These are phyloP conservation scores for Onygenales sp. DNA, from an alignment of 2,329 filamentous ascomycete genomes.

Conservation along the genomic window DNA sequence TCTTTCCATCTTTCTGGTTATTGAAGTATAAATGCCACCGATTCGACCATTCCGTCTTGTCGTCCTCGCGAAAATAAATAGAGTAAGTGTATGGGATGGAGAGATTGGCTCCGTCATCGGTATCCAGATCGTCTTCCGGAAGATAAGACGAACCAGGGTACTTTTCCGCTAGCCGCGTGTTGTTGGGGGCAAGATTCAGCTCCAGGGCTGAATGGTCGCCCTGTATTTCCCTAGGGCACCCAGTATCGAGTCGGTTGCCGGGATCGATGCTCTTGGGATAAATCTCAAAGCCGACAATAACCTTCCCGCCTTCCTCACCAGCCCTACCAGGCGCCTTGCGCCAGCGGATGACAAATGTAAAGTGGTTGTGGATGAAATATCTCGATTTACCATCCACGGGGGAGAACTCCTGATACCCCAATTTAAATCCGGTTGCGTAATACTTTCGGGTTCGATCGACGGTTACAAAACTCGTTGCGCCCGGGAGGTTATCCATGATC, in stretches of 20 bases:
- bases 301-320: conserved; percentile 62
- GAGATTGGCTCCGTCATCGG: conserved; percentile 56
- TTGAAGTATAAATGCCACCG: conserved; percentile 87
- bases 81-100: conserved; percentile 81
- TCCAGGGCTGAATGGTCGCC: conserved; percentile 54
- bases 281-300: conserved; percentile 82
- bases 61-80: conserved; percentile 79
- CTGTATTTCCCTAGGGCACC: conserved; percentile 60
- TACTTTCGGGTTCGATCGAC: conserved; percentile 78
- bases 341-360: conserved; percentile 74
- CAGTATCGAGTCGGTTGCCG: conserved; percentile 50
- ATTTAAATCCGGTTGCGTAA: conserved; percentile 82
- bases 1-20: conserved; percentile 71
- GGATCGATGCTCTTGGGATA: conserved; percentile 74
- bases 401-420: conserved; percentile 65
- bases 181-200: conserved; percentile 57
- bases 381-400: conserved; percentile 49
- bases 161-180: conserved; percentile 44
- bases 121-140: conserved; percentile 46
- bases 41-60: conserved; percentile 68
- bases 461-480: conserved; percentile 79
- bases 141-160: conserved; percentile 53
- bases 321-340: conserved; percentile 59
- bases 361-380: conserved; percentile 79
- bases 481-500: conserved; percentile 87